Evolutionary conservation across 768 basidiomycete species (phyloP).

Genomic region (Clavulina sp.): DNA sequence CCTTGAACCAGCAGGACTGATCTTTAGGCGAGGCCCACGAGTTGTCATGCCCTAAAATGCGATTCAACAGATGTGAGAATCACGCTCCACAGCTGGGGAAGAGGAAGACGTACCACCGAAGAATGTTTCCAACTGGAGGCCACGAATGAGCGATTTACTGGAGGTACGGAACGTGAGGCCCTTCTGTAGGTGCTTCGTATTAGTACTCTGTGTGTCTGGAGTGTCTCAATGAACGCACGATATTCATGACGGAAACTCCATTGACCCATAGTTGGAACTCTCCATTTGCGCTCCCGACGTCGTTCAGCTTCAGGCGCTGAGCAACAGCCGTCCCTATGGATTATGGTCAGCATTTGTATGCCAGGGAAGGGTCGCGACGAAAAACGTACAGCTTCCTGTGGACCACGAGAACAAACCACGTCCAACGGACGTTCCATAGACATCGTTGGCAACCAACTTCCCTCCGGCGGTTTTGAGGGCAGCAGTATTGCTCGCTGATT

Average conservation of each 20-base stretch:
- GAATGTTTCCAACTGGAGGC: slow-evolving; percentile 9
- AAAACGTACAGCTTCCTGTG: slow-evolving; percentile 45
- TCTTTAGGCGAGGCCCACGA: slow-evolving; percentile 5
- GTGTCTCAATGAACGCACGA: too few species aligned
- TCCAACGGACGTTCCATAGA: slow-evolving; percentile 49
- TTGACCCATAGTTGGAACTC: slow-evolving; percentile 17
- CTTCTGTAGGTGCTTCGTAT: too few species aligned
- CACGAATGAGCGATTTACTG: slow-evolving; percentile 5
- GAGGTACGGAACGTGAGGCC: slow-evolving; percentile 7
- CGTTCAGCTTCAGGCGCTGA: slow-evolving; percentile 17
- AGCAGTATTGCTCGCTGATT: not conserved
- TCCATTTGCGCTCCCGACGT: slow-evolving; percentile 16
- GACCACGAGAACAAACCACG: slow-evolving; percentile 49
- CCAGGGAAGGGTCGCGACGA: slow-evolving; percentile 18
- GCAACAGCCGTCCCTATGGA: slow-evolving; percentile 16
- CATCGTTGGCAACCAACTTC: slow-evolving; percentile 35
- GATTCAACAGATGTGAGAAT: not conserved
- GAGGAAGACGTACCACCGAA: slow-evolving; percentile 9
- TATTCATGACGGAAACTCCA: slow-evolving; percentile 12
- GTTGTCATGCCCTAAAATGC: not conserved
- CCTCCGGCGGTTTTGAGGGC: slow-evolving; percentile 28
- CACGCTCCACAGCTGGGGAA: not conserved
- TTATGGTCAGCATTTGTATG: too few species aligned
- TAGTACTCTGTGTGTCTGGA: too few species aligned
- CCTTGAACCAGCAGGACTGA: slow-evolving; percentile 5